Conservation (phyloP, 495 filamentous ascomycete genomes). For the Hypoxylon fuscum region DNA sequence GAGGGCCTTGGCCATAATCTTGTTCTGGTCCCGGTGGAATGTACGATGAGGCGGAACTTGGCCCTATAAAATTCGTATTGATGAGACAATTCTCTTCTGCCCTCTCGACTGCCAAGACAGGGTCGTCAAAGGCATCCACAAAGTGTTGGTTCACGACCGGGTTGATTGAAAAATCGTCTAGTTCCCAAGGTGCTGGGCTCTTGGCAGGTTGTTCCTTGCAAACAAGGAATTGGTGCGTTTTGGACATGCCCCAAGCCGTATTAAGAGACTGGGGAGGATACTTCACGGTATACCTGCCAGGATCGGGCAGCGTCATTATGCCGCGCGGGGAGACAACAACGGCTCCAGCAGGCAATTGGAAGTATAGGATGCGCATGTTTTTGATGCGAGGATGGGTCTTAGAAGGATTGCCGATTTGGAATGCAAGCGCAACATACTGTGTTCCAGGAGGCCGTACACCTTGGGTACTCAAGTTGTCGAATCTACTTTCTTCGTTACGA, state of each 20-base stretch:
- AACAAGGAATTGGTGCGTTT: neutral
- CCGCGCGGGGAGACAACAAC: neutral
- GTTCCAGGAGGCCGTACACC: neutral
- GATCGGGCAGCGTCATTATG: neutral
- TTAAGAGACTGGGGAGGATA: neutral
- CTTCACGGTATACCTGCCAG: conserved; percentile 11
- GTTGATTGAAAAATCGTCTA: too few relatives aligned
- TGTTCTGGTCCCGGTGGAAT: too few relatives aligned
- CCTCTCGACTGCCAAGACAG: too few relatives aligned
- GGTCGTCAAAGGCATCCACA: too few relatives aligned
- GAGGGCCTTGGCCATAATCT: neutral
- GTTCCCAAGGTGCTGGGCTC: too few relatives aligned
- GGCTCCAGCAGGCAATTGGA: conserved; percentile 3
- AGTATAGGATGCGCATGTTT: neutral
- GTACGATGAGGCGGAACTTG: too few relatives aligned
- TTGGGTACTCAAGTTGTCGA: too few relatives aligned
- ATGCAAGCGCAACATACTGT: neutral
- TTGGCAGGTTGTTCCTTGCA: conserved; percentile 8
- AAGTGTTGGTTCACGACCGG: too few relatives aligned
- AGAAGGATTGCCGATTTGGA: neutral
- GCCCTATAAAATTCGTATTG: too few relatives aligned
- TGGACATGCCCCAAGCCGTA: neutral
- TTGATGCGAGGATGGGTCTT: too few relatives aligned
- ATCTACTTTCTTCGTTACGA: too few relatives aligned
- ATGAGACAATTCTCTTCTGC: too few relatives aligned